Evolutionary conservation across 352 stramenopile species (phyloP), one percentile per base, ranked within the genome.

Genomic region (Poterioochromonas sp.): DNA sequence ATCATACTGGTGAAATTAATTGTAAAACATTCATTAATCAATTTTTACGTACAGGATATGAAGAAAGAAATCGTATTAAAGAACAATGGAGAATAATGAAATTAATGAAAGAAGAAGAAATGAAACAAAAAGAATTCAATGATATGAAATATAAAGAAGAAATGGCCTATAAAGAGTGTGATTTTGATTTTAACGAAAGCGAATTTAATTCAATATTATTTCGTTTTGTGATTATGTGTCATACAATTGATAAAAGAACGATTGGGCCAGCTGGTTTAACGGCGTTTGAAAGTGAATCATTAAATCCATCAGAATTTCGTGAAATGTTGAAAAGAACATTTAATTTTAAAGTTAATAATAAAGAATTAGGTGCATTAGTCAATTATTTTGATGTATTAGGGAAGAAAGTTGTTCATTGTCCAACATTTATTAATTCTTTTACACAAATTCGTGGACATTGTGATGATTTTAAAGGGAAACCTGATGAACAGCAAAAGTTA

Each of bases 141-240:
- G n/a, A n/a, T n/a, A n/a, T n/a, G n/a, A n/a, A n/a, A n/a, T n/a
- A n/a, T n/a, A n/a, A n/a, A n/a, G 11, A 12, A 76, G 40, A 76
- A 41, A 63, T 35, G 69, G 69, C 43, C 12, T 32, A 35, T 8
- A 22, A 11, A 15, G 71, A 35, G 70, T 5, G 0, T 63, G 71
- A 78, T 69, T 78, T 68, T 53, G 47, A 65, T 37, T 78, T 78
- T 51, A 39, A 11, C 1, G 71, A 78, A 69, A 35, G 32, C 26
- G 71, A 78, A 37, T 51, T 64, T 41, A 29, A 78, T 32, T 8
- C 41, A 34, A 29, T 29, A 22, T 39, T 78, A 39, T n/a, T 20
- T 8, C 71, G 70, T 8, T 44, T 78, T 34, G 47, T 64, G 2
- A 15, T 12, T 18, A 53, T 69, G 2, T 44, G 12, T 18, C 37